phyloP scores from a whole-genome alignment of 768 basidiomycete genomes.

The Suillus clintonianus region DNA sequence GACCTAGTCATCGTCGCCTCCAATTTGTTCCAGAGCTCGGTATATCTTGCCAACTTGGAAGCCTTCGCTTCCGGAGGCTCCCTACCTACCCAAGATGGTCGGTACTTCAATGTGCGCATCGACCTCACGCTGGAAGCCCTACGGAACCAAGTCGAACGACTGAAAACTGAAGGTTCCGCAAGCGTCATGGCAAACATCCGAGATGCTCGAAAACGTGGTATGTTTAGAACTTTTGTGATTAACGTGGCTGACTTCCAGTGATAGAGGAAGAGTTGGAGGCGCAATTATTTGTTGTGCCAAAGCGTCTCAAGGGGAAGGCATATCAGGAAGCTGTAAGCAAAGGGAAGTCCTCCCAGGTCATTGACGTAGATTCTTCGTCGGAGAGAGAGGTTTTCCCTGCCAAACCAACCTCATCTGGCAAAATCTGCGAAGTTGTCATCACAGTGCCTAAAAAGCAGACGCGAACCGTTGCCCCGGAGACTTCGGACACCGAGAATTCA shows the following conservation, averaged over 20 bases:
- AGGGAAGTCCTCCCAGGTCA: conserved; percentile 26
- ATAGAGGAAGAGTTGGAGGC: conserved; percentile 55
- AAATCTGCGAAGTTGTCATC: conserved; percentile 62
- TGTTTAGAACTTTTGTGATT: conserved; percentile 16
- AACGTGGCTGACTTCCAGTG: conserved; percentile 12
- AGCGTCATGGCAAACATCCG: conserved; percentile 68
- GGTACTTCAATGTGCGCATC: conserved; percentile 87
- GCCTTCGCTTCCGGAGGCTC: conserved; percentile 66
- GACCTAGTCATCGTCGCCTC: conserved; percentile 88
- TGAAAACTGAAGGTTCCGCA: conserved; percentile 64
- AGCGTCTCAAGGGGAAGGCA: conserved; percentile 74
- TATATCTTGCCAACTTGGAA: conserved; percentile 77
- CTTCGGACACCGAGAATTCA: conserved; percentile 33
- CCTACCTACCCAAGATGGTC: conserved; percentile 76
- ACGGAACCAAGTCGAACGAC: conserved; percentile 63
- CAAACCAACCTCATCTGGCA: conserved; percentile 38
- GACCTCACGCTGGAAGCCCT: conserved; percentile 61
- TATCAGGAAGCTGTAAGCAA: conserved; percentile 63
- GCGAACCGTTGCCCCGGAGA: conserved; percentile 15
- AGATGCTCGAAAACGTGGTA: conserved; percentile 61
- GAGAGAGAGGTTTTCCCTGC: conserved; percentile 27
- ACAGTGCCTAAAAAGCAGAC: conserved; percentile 26
- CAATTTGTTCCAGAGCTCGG: conserved; percentile 77
- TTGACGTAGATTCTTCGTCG: conserved; percentile 15
- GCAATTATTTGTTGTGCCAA: conserved; percentile 47